phyloP scores from a whole-genome alignment of 345 rosid genomes.

The Citrus sp. region DNA sequence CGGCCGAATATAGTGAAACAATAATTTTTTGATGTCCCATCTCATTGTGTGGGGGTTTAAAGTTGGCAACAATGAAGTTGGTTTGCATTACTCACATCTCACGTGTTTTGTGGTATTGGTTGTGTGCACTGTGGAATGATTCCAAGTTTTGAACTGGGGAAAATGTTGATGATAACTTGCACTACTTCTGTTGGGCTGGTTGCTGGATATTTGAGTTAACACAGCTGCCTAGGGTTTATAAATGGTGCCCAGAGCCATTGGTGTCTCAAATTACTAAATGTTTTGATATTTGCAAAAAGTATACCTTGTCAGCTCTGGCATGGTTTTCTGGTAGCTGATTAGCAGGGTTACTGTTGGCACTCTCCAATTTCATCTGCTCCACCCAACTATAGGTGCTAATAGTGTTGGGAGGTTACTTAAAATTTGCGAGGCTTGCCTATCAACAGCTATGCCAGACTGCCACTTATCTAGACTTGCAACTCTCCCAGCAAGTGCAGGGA shows the following conservation, averaged over 20 bases:
- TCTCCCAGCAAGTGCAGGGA: too few relatives aligned
- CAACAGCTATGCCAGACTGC: not conserved
- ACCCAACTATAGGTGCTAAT: not conserved
- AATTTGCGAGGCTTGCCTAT: not conserved
- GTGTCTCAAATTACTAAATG: not conserved
- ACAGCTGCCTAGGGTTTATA: not conserved
- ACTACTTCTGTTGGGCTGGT: not conserved
- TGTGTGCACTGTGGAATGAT: not conserved
- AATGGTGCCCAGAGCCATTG: not conserved
- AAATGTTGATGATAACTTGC: not conserved
- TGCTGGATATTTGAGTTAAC: not conserved
- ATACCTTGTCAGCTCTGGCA: not conserved
- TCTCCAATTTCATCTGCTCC: not conserved
- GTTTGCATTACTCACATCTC: not conserved
- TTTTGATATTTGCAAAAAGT: not conserved
- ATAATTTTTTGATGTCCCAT: conserved; percentile 1
- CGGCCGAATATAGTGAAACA: not conserved
- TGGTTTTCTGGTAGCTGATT: not conserved
- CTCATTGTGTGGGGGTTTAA: not conserved
- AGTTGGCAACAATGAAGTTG: not conserved
- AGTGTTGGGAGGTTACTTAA: not conserved
- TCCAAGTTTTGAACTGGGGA: not conserved
- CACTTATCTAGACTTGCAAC: too few relatives aligned
- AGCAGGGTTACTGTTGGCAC: not conserved
- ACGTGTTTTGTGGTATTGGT: not conserved